phyloP scores from a whole-genome alignment of 495 filamentous ascomycete genomes.

The Chaetomium fimeti region DNA sequence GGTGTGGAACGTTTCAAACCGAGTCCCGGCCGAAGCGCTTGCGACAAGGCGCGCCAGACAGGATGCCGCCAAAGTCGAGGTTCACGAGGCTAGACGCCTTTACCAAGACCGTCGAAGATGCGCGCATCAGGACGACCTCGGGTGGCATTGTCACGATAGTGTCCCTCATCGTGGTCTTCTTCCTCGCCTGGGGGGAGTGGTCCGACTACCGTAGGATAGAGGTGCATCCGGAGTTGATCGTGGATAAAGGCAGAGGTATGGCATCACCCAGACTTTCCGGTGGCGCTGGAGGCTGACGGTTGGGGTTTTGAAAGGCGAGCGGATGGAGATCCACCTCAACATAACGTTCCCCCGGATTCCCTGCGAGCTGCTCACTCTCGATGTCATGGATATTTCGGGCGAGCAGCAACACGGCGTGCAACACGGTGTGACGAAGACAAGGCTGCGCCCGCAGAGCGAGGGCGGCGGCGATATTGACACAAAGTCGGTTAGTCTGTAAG shows the following conservation, averaged over 20 bases:
- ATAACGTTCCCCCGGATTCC: constrained; percentile 92
- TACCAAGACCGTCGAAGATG: constrained; percentile 98
- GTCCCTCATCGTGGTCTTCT: constrained; percentile 81
- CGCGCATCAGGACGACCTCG: constrained; percentile 92
- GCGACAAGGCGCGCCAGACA: constrained; percentile 25
- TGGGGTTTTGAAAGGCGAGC: constrained; percentile 61
- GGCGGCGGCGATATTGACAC: constrained; percentile 77
- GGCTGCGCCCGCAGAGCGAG: constrained; percentile 66
- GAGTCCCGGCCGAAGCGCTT: constrained; percentile 4
- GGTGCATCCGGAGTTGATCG: constrained; percentile 87
- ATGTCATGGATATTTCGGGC: constrained; percentile 98
- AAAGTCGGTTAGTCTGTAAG: constrained; percentile 71
- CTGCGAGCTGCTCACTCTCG: constrained; percentile 91
- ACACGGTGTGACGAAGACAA: constrained; percentile 87
- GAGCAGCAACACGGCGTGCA: constrained; percentile 92
- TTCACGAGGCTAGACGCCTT: constrained; percentile 97
- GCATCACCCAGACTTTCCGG: background rate
- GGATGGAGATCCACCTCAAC: constrained; percentile 98
- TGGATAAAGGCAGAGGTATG: constrained; percentile 91
- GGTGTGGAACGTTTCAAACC: constrained; percentile 16
- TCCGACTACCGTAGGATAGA: constrained; percentile 82
- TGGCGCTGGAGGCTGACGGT: constrained; percentile 16
- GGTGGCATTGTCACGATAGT: constrained; percentile 92
- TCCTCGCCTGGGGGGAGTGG: constrained; percentile 94
- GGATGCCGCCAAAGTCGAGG: constrained; percentile 70